phyloP scores from a whole-genome alignment of 352 stramenopile species.

The Pythium apleroticum region DNA sequence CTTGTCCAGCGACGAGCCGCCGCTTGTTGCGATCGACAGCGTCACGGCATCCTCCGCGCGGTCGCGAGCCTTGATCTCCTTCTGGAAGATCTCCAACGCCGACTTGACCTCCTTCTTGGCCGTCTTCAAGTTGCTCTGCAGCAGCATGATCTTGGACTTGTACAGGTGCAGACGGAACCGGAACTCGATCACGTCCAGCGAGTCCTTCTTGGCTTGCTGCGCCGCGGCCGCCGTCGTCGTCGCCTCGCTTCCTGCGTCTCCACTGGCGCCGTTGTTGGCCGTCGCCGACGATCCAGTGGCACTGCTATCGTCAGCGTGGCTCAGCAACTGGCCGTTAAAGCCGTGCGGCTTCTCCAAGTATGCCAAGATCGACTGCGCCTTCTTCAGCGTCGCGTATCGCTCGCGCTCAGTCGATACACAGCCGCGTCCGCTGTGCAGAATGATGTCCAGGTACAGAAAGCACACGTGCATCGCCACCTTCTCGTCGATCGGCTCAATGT shows the following conservation, averaged over 20 bases:
- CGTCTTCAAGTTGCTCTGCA: slow-evolving; percentile 87
- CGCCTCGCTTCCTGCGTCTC: slow-evolving; percentile 30
- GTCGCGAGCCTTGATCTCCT: slow-evolving; percentile 79
- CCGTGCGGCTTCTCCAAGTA: slow-evolving; percentile 91
- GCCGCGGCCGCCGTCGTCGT: slow-evolving; percentile 39
- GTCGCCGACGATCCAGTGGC: slow-evolving; percentile 8
- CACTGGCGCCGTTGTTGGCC: slow-evolving; percentile 16
- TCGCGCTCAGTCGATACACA: slow-evolving; percentile 82
- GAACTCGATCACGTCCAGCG: slow-evolving; percentile 81
- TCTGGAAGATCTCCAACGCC: slow-evolving; percentile 92
- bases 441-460: slow-evolving; percentile 92
- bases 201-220: slow-evolving; percentile 55
- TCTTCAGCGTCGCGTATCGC: slow-evolving; percentile 67
- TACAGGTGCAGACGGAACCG: slow-evolving; percentile 91
- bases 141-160: slow-evolving; percentile 89
- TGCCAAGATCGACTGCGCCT: slow-evolving; percentile 82
- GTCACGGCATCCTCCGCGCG: slow-evolving; percentile 26
- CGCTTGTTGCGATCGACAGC: slow-evolving; percentile 16
- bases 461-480: slow-evolving; percentile 92
- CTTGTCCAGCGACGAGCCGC: slow-evolving; percentile 57
- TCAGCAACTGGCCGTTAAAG: slow-evolving; percentile 79
- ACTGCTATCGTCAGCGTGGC: slow-evolving; percentile 33
- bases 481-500: slow-evolving; percentile 91
- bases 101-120: slow-evolving; percentile 93
- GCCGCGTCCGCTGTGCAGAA: slow-evolving; percentile 86